Evolutionary conservation across 495 filamentous ascomycete genomes (phyloP).

Genomic region (Annulohypoxylon maeteangense): DNA sequence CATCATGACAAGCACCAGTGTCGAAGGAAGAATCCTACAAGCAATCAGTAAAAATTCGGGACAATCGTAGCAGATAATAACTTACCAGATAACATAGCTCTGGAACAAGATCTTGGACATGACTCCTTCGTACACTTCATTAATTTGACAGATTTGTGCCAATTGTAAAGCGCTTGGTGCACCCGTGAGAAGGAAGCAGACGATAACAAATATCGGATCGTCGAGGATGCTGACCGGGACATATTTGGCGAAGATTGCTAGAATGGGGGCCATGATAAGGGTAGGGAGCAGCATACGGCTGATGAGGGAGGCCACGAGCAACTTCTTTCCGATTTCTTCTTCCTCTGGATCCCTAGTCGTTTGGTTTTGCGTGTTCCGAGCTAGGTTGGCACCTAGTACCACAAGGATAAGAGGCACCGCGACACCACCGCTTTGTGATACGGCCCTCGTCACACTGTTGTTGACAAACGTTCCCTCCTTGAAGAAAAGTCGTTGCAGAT

Average conservation of each 20-base stretch:
- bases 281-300: constrained; percentile 93
- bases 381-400: constrained; percentile 94
- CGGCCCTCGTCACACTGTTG: constrained; percentile 90
- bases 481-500: constrained; percentile 87
- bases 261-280: constrained; percentile 90
- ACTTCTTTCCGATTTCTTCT: constrained; percentile 71
- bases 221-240: constrained; percentile 93
- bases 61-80: constrained; percentile 23
- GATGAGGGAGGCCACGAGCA: constrained; percentile 86
- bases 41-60: constrained; percentile 32
- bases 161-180: constrained; percentile 94
- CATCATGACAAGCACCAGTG: constrained; percentile 86
- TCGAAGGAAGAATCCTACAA: constrained; percentile 89
- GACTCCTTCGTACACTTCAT: constrained; percentile 90
- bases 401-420: constrained; percentile 96
- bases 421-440: constrained; percentile 85
- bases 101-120: constrained; percentile 96
- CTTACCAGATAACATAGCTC: constrained; percentile 95
- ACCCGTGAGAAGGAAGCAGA: constrained; percentile 94
- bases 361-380: constrained; percentile 73
- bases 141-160: constrained; percentile 98
- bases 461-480: constrained; percentile 87
- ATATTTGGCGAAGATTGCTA: constrained; percentile 91
- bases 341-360: constrained; percentile 71
- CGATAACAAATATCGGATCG: constrained; percentile 97